Base-by-base conservation (phyloP, 192 early-diverging fungal genomes). In the Mortierella hygrophila region DNA sequence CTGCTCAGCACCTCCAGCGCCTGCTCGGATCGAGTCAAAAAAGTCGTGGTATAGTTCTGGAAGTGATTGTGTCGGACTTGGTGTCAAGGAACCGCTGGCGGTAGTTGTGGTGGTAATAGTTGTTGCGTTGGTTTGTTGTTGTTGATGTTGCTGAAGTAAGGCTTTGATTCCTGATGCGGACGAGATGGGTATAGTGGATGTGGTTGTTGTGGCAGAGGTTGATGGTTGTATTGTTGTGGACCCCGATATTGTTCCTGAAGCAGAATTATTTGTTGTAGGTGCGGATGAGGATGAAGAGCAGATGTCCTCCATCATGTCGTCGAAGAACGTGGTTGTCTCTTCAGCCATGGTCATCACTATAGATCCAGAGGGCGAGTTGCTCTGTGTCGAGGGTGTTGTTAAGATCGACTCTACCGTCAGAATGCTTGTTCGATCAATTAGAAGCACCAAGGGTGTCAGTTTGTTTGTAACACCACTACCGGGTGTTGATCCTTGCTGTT, bases 21-120 rank as follows among this genome's bases (percentile, higher is more conserved):
- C 29, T 32, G 60, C 29, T 2, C 26, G 29, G 60, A 65, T 65
- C 10, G 60, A 13, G 4, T 81, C 74, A 57, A 81, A 81, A 42
- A 81, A 81, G 32, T 46, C 40, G 32, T 81, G 80, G 35, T 81
- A 81, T 7, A 75, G 16, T 18, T 81, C 72, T 72, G 77, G 77
- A 21, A 80, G 41, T n/a, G 46, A 74, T 23, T 38, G 46, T 23
- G 44, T 35, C 32, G 35, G 44, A 35, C 72, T 74, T 13, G 72
- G 41, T n/a, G 42, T 76, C 21, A 46, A 8, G 42, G 13, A 41
- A 11, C 65, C 32, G 1, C 44, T 15, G 4, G 47, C 42, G 0
- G 16, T 32, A 1, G 8, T 60, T 16, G 37, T 65, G 8, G n/a
- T 42, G 55, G 55, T 60, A 26, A 26, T 60, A 20, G 49, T 20